Evolutionary conservation across 2,329 filamentous ascomycete species (phyloP).

Genomic region (Didymella keratinophila): DNA sequence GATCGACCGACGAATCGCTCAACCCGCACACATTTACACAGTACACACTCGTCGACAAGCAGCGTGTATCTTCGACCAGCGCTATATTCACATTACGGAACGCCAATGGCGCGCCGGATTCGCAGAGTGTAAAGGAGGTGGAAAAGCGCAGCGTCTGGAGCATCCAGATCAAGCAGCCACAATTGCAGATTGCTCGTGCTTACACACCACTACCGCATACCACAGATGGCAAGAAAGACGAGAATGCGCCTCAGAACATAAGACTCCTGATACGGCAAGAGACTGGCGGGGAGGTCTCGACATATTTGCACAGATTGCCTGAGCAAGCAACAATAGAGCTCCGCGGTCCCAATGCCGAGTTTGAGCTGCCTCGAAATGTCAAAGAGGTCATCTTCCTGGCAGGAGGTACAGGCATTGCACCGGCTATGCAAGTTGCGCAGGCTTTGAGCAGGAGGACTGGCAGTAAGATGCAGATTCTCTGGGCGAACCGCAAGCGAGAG

Average conservation of each 20-base stretch:
- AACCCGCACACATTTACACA: constrained; percentile 69
- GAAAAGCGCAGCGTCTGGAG: constrained; percentile 79
- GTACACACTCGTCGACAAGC: constrained; percentile 69
- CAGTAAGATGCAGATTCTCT: constrained; percentile 73
- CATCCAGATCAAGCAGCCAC: constrained; percentile 92
- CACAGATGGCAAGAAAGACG: constrained; percentile 43
- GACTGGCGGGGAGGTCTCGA: constrained; percentile 82
- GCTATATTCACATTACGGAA: constrained; percentile 72
- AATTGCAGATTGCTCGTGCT: constrained; percentile 87
- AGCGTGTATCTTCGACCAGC: constrained; percentile 70
- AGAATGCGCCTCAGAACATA: constrained; percentile 55
- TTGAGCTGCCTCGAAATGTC: constrained; percentile 62
- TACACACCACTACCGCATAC: constrained; percentile 85
- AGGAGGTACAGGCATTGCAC: constrained; percentile 90
- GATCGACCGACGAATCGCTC: constrained; percentile 50
- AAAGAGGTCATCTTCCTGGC: constrained; percentile 80
- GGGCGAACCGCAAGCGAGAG: constrained; percentile 75
- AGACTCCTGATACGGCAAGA: constrained; percentile 82
- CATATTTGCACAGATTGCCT: constrained; percentile 73
- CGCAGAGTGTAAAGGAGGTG: constrained; percentile 42
- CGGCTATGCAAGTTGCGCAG: constrained; percentile 81
- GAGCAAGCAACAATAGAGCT: constrained; percentile 73
- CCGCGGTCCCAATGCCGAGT: constrained; percentile 79
- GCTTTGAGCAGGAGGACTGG: constrained; percentile 62
- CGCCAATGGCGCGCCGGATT: constrained; percentile 36